Evolutionary conservation across 2,329 filamentous ascomycete genomes (phyloP).

Genomic region (Meredithiella fracta): DNA sequence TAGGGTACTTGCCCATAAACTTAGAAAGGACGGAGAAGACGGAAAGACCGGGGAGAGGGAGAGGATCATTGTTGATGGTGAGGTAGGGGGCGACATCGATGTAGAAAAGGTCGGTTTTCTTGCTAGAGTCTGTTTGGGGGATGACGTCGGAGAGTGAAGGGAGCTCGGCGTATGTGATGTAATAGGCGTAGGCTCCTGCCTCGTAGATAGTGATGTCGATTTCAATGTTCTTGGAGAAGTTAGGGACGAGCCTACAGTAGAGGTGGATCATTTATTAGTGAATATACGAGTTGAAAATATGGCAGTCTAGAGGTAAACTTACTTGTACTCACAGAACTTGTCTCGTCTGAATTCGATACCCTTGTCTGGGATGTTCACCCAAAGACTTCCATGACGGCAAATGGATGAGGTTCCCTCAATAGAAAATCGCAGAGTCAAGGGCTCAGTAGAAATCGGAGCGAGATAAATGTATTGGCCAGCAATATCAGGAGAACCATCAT

Average conservation of each 20-base stretch:
- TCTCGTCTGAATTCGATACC: slow-evolving; percentile 61
- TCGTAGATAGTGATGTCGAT: slow-evolving; percentile 74
- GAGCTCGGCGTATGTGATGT: slow-evolving; percentile 78
- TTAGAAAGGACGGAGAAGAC: slow-evolving; percentile 93
- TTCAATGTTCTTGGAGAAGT: slow-evolving; percentile 83
- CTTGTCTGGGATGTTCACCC: slow-evolving; percentile 82
- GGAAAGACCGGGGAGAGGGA: slow-evolving; percentile 76
- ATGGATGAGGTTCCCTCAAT: slow-evolving; percentile 93
- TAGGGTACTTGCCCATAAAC: slow-evolving; percentile 87
- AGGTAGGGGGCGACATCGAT: slow-evolving; percentile 82
- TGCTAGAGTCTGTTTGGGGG: slow-evolving; percentile 20
- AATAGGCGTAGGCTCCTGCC: slow-evolving; percentile 84
- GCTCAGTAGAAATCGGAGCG: slow-evolving; percentile 54
- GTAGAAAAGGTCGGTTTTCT: slow-evolving; percentile 66
- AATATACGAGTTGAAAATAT: no score
- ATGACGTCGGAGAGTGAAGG: slow-evolving; percentile 50
- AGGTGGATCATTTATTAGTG: no score
- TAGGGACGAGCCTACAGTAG: slow-evolving; percentile 60
- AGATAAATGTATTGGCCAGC: slow-evolving; percentile 84
- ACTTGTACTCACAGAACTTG: slow-evolving; percentile 81
- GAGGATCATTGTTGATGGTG: slow-evolving; percentile 50
- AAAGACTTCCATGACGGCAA: slow-evolving; percentile 82
- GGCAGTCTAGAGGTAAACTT: slow-evolving; percentile 24
- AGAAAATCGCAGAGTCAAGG: slow-evolving; percentile 69
- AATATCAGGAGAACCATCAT: slow-evolving; percentile 82